Evolutionary conservation across 73 alveolate species (phyloP), one percentile per base, ranked within the genome.

Genomic region (Paramecium tetraurelia): DNA sequence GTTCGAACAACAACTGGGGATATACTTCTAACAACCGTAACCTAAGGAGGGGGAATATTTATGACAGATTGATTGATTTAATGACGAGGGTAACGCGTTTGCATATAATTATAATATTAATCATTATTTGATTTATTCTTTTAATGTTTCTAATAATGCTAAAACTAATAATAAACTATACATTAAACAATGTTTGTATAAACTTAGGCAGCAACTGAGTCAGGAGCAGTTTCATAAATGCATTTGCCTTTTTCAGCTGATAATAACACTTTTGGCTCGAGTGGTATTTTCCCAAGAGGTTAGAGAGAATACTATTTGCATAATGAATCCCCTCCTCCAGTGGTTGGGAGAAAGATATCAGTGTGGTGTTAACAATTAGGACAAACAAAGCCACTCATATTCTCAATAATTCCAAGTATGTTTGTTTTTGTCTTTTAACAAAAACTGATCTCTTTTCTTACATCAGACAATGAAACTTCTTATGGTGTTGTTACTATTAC

Each of bases 401-500:
- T 96, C 93, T 97, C 99, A 22, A 98, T 98, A 21, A 99, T 99
- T 20, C 99, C 99, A n/a, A 99, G 46, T 20, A 99, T 96, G 1
- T 90, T 92, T 5, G 96, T 92, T 21, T 96, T 96, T 20, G 99
- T 98, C 92, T 98, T 98, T 85, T 92, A 63, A 92, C 99, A 98
- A 94, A 98, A 98, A 89, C 95, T 94, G 35, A 98, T 94, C 93
- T 98, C 99, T 86, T 98, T 98, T 89, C 99, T 96, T 24, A 98
- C 99, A 94, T 99, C 99, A 69, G 96, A 92, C 77, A 98, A 95
- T 35, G 99, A 93, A 18, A 99, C 99, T 94, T 99, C 99, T 92
- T 99, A 98, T 50, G 99, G 99, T 14, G 99, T 98, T 0, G 99
- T 98, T 12, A 99, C 99, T 9, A 99, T 96, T 27, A 99, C 94